Base-by-base conservation (phyloP, 305 asterid species). In the Solanum chacoense region DNA sequence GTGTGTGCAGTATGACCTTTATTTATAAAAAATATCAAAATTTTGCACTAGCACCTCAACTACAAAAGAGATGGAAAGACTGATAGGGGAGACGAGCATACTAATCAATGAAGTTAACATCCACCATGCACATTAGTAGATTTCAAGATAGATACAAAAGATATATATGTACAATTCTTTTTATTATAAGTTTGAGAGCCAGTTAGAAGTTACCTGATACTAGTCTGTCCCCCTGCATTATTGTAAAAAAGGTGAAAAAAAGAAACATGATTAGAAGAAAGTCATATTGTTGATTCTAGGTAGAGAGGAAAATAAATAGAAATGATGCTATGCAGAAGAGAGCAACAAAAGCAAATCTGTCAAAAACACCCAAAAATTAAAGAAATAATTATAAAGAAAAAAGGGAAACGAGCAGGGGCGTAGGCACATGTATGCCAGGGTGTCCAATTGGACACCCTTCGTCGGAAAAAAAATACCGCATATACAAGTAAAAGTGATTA, bases 151-250 rank as follows among this genome's bases (percentile, higher is more conserved):
- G 31, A 55, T 83, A 83, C 5, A 83, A 83, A 63, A 20, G 38
- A 83, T 50, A 31, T 45, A 83, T 7, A 50, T 29, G 26, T 81
- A 81, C 69, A 31, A 9, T 18, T 83, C 42, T 31, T 29, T 83
- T 50, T 83, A 45, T 71, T 81, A 31, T 20, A 83, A 31, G 42
- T 50, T 50, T 20, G 38, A 32, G 87, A 83, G 31, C 42, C 87
- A 88, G 75, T 9, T 88, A 34, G 86, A 89, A 86, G 86, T 88
- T 94, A 97, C 99, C 99, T 94, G 94, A 97, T 97, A 91, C 98
- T 97, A 73, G 99, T 97, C 93, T 97, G 99, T 26, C 99, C 99
- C 89, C 99, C 99, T 97, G 96, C 91, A 91, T 69, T 87, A 94
- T 89, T 40, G 13, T 87, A 86, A 72, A 90, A 72, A 80, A 18